Base-by-base conservation (phyloP, 2,329 filamentous ascomycete species). In the Pestalotiopsis sp. region DNA sequence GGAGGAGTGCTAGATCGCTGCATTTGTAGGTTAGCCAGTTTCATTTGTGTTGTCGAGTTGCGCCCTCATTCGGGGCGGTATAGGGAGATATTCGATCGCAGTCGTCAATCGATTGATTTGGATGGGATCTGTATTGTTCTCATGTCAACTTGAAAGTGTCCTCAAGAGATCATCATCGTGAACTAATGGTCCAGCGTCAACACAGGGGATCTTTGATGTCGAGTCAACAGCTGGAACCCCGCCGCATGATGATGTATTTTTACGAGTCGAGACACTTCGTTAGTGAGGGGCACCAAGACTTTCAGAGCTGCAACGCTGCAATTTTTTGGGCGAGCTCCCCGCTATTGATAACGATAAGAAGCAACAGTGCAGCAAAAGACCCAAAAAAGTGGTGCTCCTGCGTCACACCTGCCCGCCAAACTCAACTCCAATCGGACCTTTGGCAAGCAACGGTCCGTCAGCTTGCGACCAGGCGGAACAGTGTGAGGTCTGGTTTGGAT, bases 301-400 rank as follows among this genome's bases (percentile, higher is more conserved):
- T 41, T 36, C 39, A 31, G 36, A 66, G 36, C 64, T 66, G 23
- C 20, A n/a, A 7, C 11, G 25, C 64, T 66, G 41, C 52, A 56
- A 25, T 57, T 56, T 66, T 66, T 56, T 25, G 17, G 9, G 41
- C n/a, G 39, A 66, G 64, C 64, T 60, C 64, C 64, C 64, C 64
- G 64, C 64, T 23, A 31, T 66, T 59, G 64, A 66, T 66, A 66
- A 23, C 64, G 64, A 66, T 66, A 66, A 66, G 64, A 38, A 59
- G 27, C 23, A n/a, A 13, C 27, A 66, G 56, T 52, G 41, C 64
- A 23, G 52, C 36, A 58, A 23, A 36, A 45, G 39, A 14, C 52
- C 41, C 64, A 12, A 56, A 60, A 60, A 66, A 60, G 25, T n/a
- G 56, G 56, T 27, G 31, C 39, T 45, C 58, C 64, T 66, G 64